Evolutionary conservation across 2,329 filamentous ascomycete genomes (phyloP).

Genomic region (Plectosphaerella plurivora): DNA sequence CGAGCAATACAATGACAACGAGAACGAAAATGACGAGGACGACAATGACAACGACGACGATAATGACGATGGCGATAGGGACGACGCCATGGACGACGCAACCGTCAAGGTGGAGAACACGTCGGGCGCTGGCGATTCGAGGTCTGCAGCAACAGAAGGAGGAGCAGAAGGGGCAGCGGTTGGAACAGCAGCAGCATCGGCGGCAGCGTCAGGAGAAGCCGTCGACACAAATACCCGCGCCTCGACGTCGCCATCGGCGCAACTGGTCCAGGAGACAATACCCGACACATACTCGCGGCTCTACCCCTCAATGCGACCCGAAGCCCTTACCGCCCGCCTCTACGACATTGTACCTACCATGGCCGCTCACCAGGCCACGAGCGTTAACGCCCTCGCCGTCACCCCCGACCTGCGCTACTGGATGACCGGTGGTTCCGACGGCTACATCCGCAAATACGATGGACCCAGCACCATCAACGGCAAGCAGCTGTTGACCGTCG

Average conservation of each 20-base stretch:
- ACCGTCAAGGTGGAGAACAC: constrained; percentile 22
- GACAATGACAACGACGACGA: constrained; percentile 30
- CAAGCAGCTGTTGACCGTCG: constrained; percentile 88
- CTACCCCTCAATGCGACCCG: constrained; percentile 55
- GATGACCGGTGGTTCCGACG: constrained; percentile 89
- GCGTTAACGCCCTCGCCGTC: constrained; percentile 86
- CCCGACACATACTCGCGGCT: constrained; percentile 6
- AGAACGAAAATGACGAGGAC: constrained; percentile 28
- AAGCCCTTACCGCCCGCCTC: constrained; percentile 71
- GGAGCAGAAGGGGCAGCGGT: constrained; percentile 29
- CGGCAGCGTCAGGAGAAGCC: constrained; percentile 17
- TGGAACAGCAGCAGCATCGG: constrained; percentile 12
- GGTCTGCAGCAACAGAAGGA: constrained; percentile 13
- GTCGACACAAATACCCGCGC: constrained; percentile 10
- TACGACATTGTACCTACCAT: constrained; percentile 98
- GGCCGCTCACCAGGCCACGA: constrained; percentile 91
- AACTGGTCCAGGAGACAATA: constrained; percentile 1
- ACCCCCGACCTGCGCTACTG: constrained; percentile 95
- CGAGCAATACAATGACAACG: constrained; percentile 26
- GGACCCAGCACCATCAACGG: constrained; percentile 93
- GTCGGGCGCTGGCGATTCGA: constrained; percentile 32
- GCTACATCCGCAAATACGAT: constrained; percentile 96
- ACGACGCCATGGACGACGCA: constrained; percentile 21
- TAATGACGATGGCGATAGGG: constrained; percentile 17
- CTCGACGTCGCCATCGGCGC: constrained; percentile 6